These are phyloP conservation scores for Tolypocladium pustulatum DNA, from an alignment of 2,329 filamentous ascomycete species.

Conservation along the genomic window DNA sequence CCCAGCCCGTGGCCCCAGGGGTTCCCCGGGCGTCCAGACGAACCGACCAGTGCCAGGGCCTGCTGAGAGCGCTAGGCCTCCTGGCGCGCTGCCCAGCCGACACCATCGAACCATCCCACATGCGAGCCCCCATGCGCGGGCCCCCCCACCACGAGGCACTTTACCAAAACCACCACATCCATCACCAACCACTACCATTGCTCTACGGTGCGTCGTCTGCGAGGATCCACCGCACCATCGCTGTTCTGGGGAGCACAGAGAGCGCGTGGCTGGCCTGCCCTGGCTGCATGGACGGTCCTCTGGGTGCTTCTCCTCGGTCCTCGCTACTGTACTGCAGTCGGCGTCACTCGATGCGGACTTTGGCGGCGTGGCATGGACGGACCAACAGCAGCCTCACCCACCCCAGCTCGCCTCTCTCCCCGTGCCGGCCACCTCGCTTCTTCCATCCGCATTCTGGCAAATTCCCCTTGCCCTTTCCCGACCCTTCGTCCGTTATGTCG, in stretches of 20 bases:
- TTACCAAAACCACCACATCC: not conserved
- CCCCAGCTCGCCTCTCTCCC: not conserved
- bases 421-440: not conserved
- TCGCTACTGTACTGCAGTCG: not conserved
- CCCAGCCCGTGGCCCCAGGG: not conserved
- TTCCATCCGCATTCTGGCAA: not conserved
- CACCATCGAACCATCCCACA: not conserved
- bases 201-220: not conserved
- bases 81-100: not conserved
- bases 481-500: not conserved
- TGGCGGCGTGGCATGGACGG: not conserved
- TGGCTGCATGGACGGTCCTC: not conserved
- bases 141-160: not conserved
- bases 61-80: not conserved
- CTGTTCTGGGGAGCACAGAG: not conserved
- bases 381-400: not conserved
- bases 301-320: not conserved
- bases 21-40: not conserved
- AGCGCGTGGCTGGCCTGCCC: not conserved
- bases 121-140: not conserved
- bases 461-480: too few relatives aligned
- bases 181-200: not conserved
- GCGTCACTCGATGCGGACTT: not conserved
- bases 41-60: not conserved
- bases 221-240: not conserved